A percentile compares a stretch with the other conserved stretches of the same genome.
Evolutionary conservation across 2,329 filamentous ascomycete genomes (phyloP).

Genomic region (Epichloe gansuensis): DNA sequence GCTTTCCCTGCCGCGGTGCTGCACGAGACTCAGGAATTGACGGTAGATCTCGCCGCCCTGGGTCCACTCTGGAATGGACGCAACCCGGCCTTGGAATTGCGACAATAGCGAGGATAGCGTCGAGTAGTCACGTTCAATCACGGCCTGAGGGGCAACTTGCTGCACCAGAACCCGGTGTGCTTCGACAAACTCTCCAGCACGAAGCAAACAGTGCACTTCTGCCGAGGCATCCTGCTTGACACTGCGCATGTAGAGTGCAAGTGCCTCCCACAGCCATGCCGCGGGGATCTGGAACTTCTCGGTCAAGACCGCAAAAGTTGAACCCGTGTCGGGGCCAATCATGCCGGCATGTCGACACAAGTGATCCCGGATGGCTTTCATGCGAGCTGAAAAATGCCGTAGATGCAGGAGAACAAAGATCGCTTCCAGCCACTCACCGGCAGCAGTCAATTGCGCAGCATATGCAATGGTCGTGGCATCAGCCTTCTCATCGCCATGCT

Average conservation of each 20-base stretch:
- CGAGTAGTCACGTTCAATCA: constrained; percentile 73
- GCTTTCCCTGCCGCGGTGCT: constrained; percentile 27
- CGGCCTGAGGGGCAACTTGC: constrained; percentile 66
- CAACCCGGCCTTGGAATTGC: constrained; percentile 54
- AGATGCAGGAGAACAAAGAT: constrained; percentile 70
- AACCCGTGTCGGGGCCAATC: constrained; percentile 47
- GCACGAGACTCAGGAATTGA: constrained; percentile 43
- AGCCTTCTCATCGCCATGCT: constrained; percentile 44
- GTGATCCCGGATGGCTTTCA: constrained; percentile 58
- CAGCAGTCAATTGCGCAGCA: constrained; percentile 48
- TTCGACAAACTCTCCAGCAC: constrained; percentile 62
- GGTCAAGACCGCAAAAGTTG: constrained; percentile 46
- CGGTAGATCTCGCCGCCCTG: constrained; percentile 70
- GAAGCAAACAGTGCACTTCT: constrained; percentile 71
- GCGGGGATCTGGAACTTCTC: constrained; percentile 58
- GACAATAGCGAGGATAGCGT: constrained; percentile 56
- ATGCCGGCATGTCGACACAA: constrained; percentile 58
- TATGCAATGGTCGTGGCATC: constrained; percentile 58
- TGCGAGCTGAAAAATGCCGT: constrained; percentile 48
- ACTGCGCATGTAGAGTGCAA: constrained; percentile 69
- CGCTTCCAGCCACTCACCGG: constrained; percentile 56
- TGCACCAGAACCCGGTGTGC: constrained; percentile 75
- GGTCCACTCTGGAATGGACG: constrained; percentile 60
- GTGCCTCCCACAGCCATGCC: constrained; percentile 76
- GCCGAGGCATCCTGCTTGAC: constrained; percentile 54